Evolutionary conservation across 192 early-diverging fungal species (phyloP).

Genomic region (Podila horticola): DNA sequence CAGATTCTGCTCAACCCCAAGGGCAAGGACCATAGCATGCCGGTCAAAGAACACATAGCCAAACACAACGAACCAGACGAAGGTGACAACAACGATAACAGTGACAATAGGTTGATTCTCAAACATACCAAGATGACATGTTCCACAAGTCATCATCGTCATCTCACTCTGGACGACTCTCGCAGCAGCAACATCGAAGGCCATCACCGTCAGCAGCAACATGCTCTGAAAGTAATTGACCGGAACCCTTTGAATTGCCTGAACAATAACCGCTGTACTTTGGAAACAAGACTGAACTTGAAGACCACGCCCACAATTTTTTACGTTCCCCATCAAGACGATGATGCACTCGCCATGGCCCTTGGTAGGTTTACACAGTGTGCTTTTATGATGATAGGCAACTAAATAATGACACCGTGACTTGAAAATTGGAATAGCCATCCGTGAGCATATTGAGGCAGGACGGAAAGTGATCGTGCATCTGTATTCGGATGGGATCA

Average conservation of each 20-base stretch:
- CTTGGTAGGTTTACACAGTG: slow-evolving; percentile 13
- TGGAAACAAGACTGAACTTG: neutral
- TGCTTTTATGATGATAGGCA: neutral
- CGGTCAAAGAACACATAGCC: neutral
- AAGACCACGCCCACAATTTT: slow-evolving; percentile 36
- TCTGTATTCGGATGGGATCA: slow-evolving; percentile 43
- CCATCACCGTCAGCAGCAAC: neutral
- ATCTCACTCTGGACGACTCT: neutral
- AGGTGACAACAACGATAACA: neutral
- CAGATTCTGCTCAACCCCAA: neutral
- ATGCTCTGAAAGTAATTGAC: neutral
- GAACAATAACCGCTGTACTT: neutral
- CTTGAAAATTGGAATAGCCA: slow-evolving; percentile 9
- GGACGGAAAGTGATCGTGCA: slow-evolving; percentile 35
- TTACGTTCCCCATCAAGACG: slow-evolving; percentile 46
- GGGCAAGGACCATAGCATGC: neutral
- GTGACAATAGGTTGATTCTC: neutral
- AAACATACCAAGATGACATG: neutral
- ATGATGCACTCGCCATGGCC: slow-evolving; percentile 45
- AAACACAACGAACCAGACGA: neutral
- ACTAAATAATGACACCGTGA: no score
- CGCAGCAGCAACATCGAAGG: neutral
- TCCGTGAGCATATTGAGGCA: slow-evolving; percentile 38
- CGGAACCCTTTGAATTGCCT: neutral
- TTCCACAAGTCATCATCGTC: neutral